Evolutionary conservation across 2,329 filamentous ascomycete species (phyloP), one percentile per base, ranked within the genome.

Genomic region (Domatiomyces globalis): DNA sequence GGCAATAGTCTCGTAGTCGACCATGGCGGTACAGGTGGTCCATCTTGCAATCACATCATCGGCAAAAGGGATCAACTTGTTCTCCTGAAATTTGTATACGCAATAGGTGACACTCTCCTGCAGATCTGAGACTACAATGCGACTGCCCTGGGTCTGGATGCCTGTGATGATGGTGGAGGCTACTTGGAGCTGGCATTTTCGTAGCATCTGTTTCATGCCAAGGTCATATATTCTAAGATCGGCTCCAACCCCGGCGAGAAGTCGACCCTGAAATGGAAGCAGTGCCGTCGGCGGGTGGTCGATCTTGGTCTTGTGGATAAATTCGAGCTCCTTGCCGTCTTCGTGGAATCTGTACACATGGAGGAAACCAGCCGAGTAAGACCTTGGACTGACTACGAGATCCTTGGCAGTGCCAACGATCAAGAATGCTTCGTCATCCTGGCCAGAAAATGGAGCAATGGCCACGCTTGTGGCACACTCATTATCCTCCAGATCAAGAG

Each of bases 281-380:
- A 98, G 74, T n/a, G 92, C 90, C 61, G 87, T 80, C 1, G 94
- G 87, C 1, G 90, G 89, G 57, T 88, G 83, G 58, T 94, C 87
- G 5, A 95, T 78, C 62, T 88, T 87, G 0, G 94, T 98, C 68
- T 95, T 95, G 70, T 98, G 92, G 56, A 95, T 89, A 53, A 96
- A 92, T 63, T 95, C 86, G 15, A 98, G 77, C 61, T 87, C 81
- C 51, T 81, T 81, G n/a, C 94, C 94, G 55, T 87, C 81, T 47
- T 94, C 84, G 49, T 84, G 79, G 66, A 98, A 87, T 43, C 87
- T 81, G 67, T 95, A 98, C 22, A 96, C 85, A 62, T 95, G 87
- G 36, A 98, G 85, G 60, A 84, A 95, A 0, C 90, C 92, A 55
- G 81, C 81, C 0, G 77, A 80, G 58, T 79, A 89, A 49, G 82